These are phyloP conservation scores for Mortierella sp. DNA, from an alignment of 371 early-diverging fungal genomes.

Conservation along the genomic window DNA sequence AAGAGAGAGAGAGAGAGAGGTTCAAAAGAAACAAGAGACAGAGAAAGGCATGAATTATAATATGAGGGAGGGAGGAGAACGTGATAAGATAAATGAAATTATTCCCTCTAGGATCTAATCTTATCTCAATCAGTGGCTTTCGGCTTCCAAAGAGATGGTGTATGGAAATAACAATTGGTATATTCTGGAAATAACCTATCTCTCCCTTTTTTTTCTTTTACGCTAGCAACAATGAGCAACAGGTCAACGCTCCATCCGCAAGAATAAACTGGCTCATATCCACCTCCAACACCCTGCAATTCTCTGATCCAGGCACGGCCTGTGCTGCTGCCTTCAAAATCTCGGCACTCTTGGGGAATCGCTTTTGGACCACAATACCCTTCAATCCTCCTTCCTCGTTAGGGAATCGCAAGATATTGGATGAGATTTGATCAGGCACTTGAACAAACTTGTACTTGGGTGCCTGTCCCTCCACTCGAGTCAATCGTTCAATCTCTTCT, in stretches of 20 bases:
- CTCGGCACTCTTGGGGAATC: conserved; percentile 32
- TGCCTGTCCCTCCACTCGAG: not conserved
- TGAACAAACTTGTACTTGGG: conserved; percentile 30
- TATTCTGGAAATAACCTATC: not conserved
- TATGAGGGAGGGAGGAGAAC: too few species aligned
- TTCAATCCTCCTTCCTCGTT: conserved; percentile 16
- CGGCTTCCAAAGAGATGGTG: not conserved
- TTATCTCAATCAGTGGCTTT: not conserved
- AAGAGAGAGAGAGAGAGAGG: too few species aligned
- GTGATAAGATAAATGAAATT: too few species aligned
- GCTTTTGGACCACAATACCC: conserved; percentile 42
- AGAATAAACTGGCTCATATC: conserved; percentile 55
- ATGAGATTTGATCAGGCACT: conserved; percentile 51
- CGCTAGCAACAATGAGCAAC: conserved; percentile 28
- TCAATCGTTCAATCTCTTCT: conserved; percentile 20
- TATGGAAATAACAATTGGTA: not conserved
- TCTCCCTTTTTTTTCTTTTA: not conserved
- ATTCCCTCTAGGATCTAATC: not conserved
- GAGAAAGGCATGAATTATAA: too few species aligned
- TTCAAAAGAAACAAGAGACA: too few species aligned
- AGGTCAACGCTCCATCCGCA: conserved; percentile 54
- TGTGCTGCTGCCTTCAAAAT: conserved; percentile 27
- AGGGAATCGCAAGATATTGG: conserved; percentile 51
- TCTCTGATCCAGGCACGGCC: conserved; percentile 8
- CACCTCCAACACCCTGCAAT: conserved; percentile 23